Evolutionary conservation across 805 yeast genomes (phyloP).

Genomic region (Tetrapisispora iriomotensis): DNA sequence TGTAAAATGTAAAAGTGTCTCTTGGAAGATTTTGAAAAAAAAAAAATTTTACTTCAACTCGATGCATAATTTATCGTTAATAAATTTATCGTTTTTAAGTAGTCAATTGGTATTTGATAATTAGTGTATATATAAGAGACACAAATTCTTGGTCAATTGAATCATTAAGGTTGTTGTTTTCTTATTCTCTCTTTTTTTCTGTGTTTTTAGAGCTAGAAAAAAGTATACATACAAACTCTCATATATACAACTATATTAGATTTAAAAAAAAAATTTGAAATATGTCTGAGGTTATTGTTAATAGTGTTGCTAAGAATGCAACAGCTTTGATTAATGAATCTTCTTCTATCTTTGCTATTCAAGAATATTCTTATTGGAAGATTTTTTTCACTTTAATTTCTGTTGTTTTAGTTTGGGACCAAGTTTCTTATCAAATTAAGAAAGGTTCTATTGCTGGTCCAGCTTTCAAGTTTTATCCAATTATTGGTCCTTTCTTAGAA

Average conservation of each 20-base stretch:
- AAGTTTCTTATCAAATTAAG: slow-evolving; percentile 62
- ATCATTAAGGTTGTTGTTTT: background rate
- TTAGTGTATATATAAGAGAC: too few relatives aligned
- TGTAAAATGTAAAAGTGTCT: too few relatives aligned
- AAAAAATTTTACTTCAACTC: too few relatives aligned
- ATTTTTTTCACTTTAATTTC: slow-evolving; percentile 38
- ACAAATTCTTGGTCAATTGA: background rate
- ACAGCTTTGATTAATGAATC: background rate
- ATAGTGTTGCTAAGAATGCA: background rate
- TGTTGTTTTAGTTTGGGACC: slow-evolving; percentile 53
- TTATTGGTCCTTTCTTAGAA: slow-evolving; percentile 93
- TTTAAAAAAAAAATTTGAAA: background rate
- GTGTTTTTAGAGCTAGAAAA: background rate
- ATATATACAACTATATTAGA: background rate
- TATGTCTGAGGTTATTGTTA: slow-evolving; percentile 1
- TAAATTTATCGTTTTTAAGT: too few relatives aligned
- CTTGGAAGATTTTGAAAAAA: too few relatives aligned
- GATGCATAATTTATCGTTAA: too few relatives aligned
- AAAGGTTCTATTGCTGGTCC: slow-evolving; percentile 94
- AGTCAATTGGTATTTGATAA: too few relatives aligned
- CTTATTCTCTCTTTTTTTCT: background rate
- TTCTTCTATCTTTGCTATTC: background rate
- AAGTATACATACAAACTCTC: background rate
- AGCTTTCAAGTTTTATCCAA: slow-evolving; percentile 76
- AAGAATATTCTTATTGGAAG: slow-evolving; percentile 15